These are phyloP conservation scores for Trichosporon coremiiforme DNA, from an alignment of 1,284 basidiomycete species.

Conservation along the genomic window DNA sequence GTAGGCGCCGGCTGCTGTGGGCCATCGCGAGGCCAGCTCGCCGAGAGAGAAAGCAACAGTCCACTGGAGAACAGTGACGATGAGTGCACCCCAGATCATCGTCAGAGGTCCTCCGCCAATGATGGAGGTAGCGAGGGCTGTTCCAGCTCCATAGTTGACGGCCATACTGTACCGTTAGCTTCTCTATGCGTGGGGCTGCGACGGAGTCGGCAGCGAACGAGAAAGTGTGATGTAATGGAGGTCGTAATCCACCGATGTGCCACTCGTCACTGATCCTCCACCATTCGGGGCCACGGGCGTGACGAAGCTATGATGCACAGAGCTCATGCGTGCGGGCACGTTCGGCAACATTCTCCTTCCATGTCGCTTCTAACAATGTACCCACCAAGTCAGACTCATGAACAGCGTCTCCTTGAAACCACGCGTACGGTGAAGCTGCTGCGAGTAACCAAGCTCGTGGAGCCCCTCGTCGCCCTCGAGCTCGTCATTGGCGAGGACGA, in stretches of 20 bases:
- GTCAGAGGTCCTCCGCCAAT: conserved; percentile 28
- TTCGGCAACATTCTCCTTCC: neutral
- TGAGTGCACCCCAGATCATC: conserved; percentile 25
- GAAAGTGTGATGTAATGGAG: too few species aligned
- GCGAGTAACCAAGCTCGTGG: conserved; percentile 30
- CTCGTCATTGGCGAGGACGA: conserved; percentile 22
- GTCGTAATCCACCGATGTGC: neutral
- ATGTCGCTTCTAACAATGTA: neutral
- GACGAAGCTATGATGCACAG: too few species aligned
- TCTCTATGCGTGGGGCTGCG: neutral
- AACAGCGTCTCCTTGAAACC: conserved; percentile 25
- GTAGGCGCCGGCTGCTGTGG: conserved; percentile 29
- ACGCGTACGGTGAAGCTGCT: conserved; percentile 26
- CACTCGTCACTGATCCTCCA: neutral
- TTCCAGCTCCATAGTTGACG: conserved; percentile 26
- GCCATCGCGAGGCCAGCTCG: conserved; percentile 29
- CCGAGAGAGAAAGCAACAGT: conserved; percentile 24
- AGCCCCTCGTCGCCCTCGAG: conserved; percentile 29
- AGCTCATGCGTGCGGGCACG: too few species aligned
- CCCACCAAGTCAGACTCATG: conserved; percentile 26
- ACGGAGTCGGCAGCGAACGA: too few species aligned
- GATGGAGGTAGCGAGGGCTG: conserved; percentile 24
- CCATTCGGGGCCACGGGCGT: too few species aligned
- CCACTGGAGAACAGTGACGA: conserved; percentile 28
- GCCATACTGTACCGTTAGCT: conserved; percentile 24